Conservation (phyloP, 257 asterid genomes). For the Eucommia ulmoides region DNA sequence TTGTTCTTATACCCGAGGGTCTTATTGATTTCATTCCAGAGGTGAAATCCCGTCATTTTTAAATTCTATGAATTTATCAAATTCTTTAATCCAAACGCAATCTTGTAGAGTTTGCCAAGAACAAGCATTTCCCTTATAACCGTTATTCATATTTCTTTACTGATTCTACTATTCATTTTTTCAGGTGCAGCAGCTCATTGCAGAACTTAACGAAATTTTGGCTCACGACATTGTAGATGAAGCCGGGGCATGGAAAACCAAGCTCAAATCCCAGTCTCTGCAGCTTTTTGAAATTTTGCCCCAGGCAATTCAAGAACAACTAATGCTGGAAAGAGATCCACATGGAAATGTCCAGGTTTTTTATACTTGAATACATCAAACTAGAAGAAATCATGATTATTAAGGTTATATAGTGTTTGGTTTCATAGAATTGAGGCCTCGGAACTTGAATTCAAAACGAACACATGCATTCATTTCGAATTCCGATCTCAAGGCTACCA, state of each 20-base stretch:
- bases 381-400: no score
- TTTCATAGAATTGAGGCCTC: no score
- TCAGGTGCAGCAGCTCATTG: constrained; percentile 92
- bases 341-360: constrained; percentile 95
- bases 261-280: constrained; percentile 54
- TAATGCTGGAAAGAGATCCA: constrained; percentile 98
- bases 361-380: not conserved
- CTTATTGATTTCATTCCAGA: constrained; percentile 98
- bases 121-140: no score
- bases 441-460: no score
- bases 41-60: constrained; percentile 40
- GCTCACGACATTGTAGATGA: constrained; percentile 94
- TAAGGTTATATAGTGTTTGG: no score
- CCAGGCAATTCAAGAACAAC: constrained; percentile 78
- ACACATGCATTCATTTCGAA: no score
- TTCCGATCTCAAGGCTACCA: no score
- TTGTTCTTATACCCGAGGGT: constrained; percentile 96
- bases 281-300: constrained; percentile 85
- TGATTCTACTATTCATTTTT: constrained; percentile 9
- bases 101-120: no score
- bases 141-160: no score
- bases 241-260: constrained; percentile 85
- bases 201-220: constrained; percentile 87
- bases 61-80: no score
- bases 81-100: no score